Evolutionary conservation across 2,329 filamentous ascomycete species (phyloP).

Genomic region (Fusarium sp.): DNA sequence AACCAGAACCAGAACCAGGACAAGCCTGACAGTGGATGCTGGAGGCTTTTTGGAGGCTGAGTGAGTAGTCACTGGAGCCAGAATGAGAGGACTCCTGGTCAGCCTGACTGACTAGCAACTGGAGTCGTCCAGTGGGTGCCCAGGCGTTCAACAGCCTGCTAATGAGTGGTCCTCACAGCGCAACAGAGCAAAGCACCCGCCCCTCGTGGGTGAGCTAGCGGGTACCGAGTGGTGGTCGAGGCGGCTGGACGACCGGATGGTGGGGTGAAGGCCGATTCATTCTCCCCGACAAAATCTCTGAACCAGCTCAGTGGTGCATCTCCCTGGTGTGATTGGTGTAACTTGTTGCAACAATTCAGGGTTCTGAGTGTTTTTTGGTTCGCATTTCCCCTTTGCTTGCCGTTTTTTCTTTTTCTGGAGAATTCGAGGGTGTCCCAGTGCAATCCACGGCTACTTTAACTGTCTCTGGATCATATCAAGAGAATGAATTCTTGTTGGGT

Average conservation of each 20-base stretch:
- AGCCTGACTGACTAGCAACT: slow-evolving; percentile 39
- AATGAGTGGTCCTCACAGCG: slow-evolving; percentile 31
- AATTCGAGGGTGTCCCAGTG: slow-evolving; percentile 11
- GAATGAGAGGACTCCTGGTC: slow-evolving; percentile 35
- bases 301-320: slow-evolving; percentile 40
- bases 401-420: slow-evolving; percentile 24
- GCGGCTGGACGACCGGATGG: slow-evolving; percentile 24
- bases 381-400: slow-evolving; percentile 11
- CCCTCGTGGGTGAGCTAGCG: slow-evolving; percentile 37
- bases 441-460: slow-evolving; percentile 1
- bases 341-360: slow-evolving; percentile 21
- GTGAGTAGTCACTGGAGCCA: slow-evolving; percentile 19
- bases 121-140: slow-evolving; percentile 34
- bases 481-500: slow-evolving; percentile 24
- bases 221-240: slow-evolving; percentile 32
- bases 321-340: slow-evolving; percentile 33
- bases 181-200: slow-evolving; percentile 24
- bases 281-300: slow-evolving; percentile 45
- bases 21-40: slow-evolving; percentile 24
- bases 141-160: slow-evolving; percentile 36
- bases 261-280: slow-evolving; percentile 37
- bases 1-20: slow-evolving; percentile 32
- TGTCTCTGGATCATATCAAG: slow-evolving; percentile 16
- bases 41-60: slow-evolving; percentile 31
- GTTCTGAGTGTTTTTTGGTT: slow-evolving; percentile 31